Base-by-base conservation (phyloP, 2,329 filamentous ascomycete genomes). In the Calonectria hongkongensis region DNA sequence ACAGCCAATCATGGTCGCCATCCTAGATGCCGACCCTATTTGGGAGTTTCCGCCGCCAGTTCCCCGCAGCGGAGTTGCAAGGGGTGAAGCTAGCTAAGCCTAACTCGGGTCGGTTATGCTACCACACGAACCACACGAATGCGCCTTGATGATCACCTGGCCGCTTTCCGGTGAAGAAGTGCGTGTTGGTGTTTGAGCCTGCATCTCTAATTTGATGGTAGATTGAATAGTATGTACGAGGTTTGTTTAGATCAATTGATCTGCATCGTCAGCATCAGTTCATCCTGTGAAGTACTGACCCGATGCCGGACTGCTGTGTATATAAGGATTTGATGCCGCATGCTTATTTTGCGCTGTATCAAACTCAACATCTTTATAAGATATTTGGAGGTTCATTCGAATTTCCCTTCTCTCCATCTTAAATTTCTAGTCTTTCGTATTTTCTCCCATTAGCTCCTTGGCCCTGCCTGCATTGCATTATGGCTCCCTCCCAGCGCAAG, bases 401-500 rank as follows among this genome's bases (percentile, higher is more conserved):
- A 6, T 21, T 27, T 18, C 25, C 2, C 6, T 36, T 36, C 33
- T 9, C 8, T 36, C 10, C 7, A 36, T 36, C 10, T 13, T 12
- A 6, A 36, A 36, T 13, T 12, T 13, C 33, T 10, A 36, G 10
- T 36, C 33, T 3, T 36, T 9, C 9, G 7, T 36, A 9, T 36
- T 60, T 60, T 21, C 15, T 18, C 13, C 15, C 1, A 25, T 41
- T 13, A 39, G 30, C 51, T 18, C 21, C 43, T 21, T 39, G 9
- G 4, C 51, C 21, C 28, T 16, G 30, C 39, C 27, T 8, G 4
- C n/a, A 65, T 6, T 68, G 51, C 9, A 58, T 68, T 18, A 8
- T 62, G n/a, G 18, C 72, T 15, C 1, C 39, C 12, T 25, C 74
- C 36, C 66, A 72, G 18, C 27, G 76, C 33, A 88, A 87, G 72